Evolutionary conservation across 257 asterid species (phyloP).

Genomic region (Primulina eburnea): DNA sequence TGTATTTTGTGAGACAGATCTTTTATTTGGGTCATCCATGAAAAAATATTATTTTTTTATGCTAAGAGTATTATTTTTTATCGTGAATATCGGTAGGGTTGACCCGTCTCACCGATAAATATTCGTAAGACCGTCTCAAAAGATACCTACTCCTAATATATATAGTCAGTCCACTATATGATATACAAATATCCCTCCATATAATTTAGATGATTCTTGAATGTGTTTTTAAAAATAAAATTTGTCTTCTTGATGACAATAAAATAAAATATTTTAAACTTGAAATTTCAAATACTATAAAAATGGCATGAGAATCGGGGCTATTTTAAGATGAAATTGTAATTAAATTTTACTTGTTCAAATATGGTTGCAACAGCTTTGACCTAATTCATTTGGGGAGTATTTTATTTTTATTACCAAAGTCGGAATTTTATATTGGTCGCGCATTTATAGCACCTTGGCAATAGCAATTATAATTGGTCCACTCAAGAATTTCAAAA

Average conservation of each 20-base stretch:
- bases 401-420: neutral
- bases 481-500: neutral
- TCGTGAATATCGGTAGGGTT: too few species aligned
- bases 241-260: neutral
- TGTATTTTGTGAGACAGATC: too few species aligned
- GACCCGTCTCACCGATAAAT: too few species aligned
- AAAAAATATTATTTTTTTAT: too few species aligned
- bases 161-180: too few species aligned
- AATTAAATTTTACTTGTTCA: neutral
- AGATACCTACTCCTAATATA: too few species aligned
- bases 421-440: neutral
- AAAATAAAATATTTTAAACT: neutral
- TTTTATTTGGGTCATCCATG: too few species aligned
- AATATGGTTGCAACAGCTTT: neutral
- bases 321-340: neutral
- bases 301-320: neutral
- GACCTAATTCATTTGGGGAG: neutral
- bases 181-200: neutral
- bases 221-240: too few species aligned
- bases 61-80: too few species aligned
- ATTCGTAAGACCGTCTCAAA: too few species aligned
- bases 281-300: neutral
- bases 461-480: constrained; percentile 12
- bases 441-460: neutral
- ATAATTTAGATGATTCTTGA: neutral